Evolutionary conservation across 2,329 filamentous ascomycete species (phyloP), one percentile per base, ranked within the genome.

Genomic region (Didymella exigua): DNA sequence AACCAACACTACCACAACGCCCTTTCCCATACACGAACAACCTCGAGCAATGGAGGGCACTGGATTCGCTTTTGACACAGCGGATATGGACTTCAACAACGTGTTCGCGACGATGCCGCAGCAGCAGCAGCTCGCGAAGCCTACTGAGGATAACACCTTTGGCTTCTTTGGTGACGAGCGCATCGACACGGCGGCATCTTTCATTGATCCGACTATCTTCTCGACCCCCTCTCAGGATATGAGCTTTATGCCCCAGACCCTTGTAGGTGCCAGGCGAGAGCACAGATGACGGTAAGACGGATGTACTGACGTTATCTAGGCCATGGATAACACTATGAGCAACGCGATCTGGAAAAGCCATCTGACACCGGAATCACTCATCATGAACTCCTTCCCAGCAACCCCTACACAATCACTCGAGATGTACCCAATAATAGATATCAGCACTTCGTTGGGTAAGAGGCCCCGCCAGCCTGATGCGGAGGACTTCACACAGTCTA

Each of bases 241-340:
- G 37, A 50, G 57, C 50, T 71, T 59, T 19, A 62, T 73, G 58
- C 57, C 65, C 37, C 65, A 69, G 56, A 62, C 58, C 55, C 65
- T 73, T 48, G 70, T 72, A 68, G 65, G 71, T 55, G 10, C 21
- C 41, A 26, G n/a, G 10, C 21, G 37, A 26, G n/a, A 14, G 10
- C 26, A 30, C 48, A 9, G 34, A 14, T 31, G 34, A 4, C 19
- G 27, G 33, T 49, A 34, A 49, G 16, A 24, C n/a, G 41, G 5
- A n/a, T 21, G 18, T 29, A 29, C 60, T 64, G 54, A 62, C 55
- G 38, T 2, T 11, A 10, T 30, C 33, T 45, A 70, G 66, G 49
- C 57, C 52, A 61, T 74, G 69, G 70, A 71, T 72, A 67, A 70
- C 61, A 72, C 71, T 65, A 56, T 66, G 57, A 63, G 54, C 41